Base-by-base conservation (phyloP, 306 rosid species). In the Sophora flavescens region DNA sequence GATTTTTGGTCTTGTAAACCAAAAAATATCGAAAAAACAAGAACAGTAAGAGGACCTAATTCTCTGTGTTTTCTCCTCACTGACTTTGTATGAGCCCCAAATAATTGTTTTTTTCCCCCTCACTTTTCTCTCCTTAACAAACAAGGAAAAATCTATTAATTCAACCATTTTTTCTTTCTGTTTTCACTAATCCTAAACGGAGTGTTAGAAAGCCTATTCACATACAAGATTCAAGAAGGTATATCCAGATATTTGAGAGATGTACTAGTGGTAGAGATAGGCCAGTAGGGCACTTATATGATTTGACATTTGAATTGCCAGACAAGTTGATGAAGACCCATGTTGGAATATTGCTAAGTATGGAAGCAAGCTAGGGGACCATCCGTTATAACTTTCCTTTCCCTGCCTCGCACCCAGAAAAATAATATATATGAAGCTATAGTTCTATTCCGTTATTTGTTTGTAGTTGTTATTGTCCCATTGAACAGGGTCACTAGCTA, bases 331-430 rank as follows among this genome's bases (percentile, higher is more conserved):
- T 41, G 68, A 4, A 41, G 57, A 73, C 38, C 33, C 30, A 53
- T 54, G 70, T 48, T 77, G 83, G 78, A 60, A 44, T 52, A 56
- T 75, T 72, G 78, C 76, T 73, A 68, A 9, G 39, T 60, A 77
- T 64, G 75, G 83, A 81, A 81, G 85, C 68, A 81, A 84, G 50
- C 63, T 51, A 39, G 85, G 88, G 85, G 88, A 78, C 83, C 88
- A 69, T 72, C 38, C 15, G 0, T 60, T 39, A 58, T 28, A 45
- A 12, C 9, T 63, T 56, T 63, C 33, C 63, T 59, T 36, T 35
- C 30, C 50, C 66, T 67, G 68, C 47, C 67, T 8, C 50, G 36
- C 48, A 6, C 72, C 63, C 13, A 6, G 44, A 36, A 72, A 72
- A 56, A 63, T 12, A 8, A 39, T 8, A 62, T 54, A 33, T 30